Base-by-base conservation (phyloP, 495 filamentous ascomycete species). In the Articulospora tetracladia region DNA sequence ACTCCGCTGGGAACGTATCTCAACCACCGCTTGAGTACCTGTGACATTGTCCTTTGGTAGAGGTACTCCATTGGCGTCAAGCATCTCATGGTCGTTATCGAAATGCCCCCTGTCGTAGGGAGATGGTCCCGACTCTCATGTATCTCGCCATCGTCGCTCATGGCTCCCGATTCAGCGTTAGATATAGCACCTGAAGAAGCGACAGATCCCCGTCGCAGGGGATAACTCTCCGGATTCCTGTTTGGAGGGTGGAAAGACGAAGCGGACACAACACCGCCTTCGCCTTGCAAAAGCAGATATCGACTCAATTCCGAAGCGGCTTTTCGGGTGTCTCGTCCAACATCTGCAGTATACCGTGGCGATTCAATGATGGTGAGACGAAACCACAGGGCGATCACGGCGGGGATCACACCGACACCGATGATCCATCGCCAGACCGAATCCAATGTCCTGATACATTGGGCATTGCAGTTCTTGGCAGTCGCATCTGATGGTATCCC, bases 301-400 rank as follows among this genome's bases (percentile, higher is more conserved):
- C 51, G 61, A 13, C 51, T 51, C 25, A 63, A 30, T 24, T 63
- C 56, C 19, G 61, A 51, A 27, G 30, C 53, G 3, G 63, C 69
- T 57, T 65, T 66, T 7, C 49, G 41, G 12, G 53, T 46, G 23
- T 70, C 66, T n/a, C 53, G 23, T 4, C 55, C 34, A 28, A 88
- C 82, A 63, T 87, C 82, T 55, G 86, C 83, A 28, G 84, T 87
- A 67, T 87, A 89, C 24, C 86, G 82, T 34, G 84, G 85, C 13
- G 85, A 84, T 70, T 90, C 86, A 8, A 85, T 84, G 60, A 90
- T 88, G 25, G 85, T 86, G 3, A 89, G 72, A 28, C 86, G 86
- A 66, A 79, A 86, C 67, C 82, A 86, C 8, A 90, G 70, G 3
- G 86, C 85, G 32, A 85, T 69, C 52, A 73, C 77, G 10, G 79